phyloP scores from a whole-genome alignment of 1,284 basidiomycete genomes.

The Kwoniella shivajii region DNA sequence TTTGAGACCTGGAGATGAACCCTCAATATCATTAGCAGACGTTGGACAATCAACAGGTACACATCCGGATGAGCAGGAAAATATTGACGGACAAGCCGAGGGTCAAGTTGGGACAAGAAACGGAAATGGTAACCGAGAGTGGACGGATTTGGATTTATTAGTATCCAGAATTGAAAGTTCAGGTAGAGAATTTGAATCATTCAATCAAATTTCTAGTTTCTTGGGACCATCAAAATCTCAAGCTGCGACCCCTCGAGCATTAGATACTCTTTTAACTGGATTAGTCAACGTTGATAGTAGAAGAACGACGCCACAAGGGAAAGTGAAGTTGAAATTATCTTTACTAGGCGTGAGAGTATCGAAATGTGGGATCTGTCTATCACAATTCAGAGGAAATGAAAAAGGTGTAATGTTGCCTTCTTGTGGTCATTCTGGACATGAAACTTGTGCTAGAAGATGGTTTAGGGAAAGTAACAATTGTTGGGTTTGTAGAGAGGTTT shows the following conservation, averaged over 20 bases:
- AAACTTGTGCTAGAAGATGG: conserved; percentile 49
- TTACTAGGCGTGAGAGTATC: conserved; percentile 73
- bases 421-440: conserved; percentile 66
- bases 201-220: conserved; percentile 65
- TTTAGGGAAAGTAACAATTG: conserved; percentile 48
- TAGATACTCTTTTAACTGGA: conserved; percentile 60
- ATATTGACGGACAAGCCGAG: not conserved
- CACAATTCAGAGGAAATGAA: conserved; percentile 69
- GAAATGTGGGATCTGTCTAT: conserved; percentile 76
- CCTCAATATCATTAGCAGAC: not conserved
- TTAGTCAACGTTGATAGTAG: conserved; percentile 66
- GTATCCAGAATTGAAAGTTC: conserved; percentile 60
- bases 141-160: conserved; percentile 66
- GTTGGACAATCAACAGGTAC: not conserved
- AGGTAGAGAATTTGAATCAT: conserved; percentile 62
- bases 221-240: conserved; percentile 60
- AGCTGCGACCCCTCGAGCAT: conserved; percentile 43
- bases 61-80: not conserved
- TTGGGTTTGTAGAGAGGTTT: conserved; percentile 49
- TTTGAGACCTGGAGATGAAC: not conserved
- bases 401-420: conserved; percentile 62
- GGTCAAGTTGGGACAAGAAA: not conserved
- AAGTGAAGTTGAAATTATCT: conserved; percentile 73
- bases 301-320: conserved; percentile 68
- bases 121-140: conserved; percentile 42